Conservation (phyloP, 1,284 basidiomycete genomes). For the Microbotryum scabiosae region DNA sequence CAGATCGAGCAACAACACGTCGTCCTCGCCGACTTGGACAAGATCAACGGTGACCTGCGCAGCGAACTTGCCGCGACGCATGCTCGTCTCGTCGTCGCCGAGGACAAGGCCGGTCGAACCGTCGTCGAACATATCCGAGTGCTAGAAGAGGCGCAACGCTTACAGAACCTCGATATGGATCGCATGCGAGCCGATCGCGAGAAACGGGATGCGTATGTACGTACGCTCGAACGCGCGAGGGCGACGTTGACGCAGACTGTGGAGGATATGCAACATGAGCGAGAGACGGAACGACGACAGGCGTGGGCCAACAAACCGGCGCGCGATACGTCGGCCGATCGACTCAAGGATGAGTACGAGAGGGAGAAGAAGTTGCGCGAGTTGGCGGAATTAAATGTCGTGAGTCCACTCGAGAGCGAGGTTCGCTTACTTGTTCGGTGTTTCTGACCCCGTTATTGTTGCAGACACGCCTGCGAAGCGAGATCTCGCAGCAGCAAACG, state of each 20-base stretch:
- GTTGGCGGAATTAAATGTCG: slow-evolving; percentile 29
- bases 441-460: background rate
- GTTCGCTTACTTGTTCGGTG: too few species aligned
- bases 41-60: slow-evolving; percentile 38
- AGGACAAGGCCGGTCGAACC: slow-evolving; percentile 25
- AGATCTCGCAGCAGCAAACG: slow-evolving; percentile 16
- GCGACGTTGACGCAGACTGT: slow-evolving; percentile 18
- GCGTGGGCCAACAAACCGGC: slow-evolving; percentile 9
- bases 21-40: slow-evolving; percentile 68
- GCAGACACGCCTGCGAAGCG: slow-evolving; percentile 23
- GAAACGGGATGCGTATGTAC: slow-evolving; percentile 26
- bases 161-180: slow-evolving; percentile 28
- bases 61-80: slow-evolving; percentile 30
- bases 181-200: slow-evolving; percentile 22
- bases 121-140: slow-evolving; percentile 90
- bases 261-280: slow-evolving; percentile 30
- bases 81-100: slow-evolving; percentile 22
- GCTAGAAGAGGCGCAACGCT: slow-evolving; percentile 85
- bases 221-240: slow-evolving; percentile 22
- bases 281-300: slow-evolving; percentile 17
- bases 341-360: slow-evolving; percentile 8
- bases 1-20: slow-evolving; percentile 63
- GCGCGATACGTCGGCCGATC: background rate
- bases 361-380: slow-evolving; percentile 25
- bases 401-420: too few species aligned